phyloP scores from a whole-genome alignment of 352 stramenopile species.

The Peronospora farinosa region DNA sequence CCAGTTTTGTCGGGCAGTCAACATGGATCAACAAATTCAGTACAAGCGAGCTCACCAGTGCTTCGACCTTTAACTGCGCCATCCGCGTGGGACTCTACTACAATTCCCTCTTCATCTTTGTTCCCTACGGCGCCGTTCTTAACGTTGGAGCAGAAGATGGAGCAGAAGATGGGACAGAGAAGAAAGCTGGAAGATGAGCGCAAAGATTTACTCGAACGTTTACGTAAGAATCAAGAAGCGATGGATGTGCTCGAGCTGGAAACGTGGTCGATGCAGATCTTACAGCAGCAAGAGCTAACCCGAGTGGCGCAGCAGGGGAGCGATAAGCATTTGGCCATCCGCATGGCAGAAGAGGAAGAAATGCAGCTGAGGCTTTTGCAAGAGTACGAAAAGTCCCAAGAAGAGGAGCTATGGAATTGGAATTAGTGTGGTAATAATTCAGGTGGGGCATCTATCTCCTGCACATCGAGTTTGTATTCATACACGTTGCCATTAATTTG shows the following conservation, averaged over 20 bases:
- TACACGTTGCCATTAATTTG: constrained; percentile 11
- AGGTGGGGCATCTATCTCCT: neutral
- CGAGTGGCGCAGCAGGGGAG: constrained; percentile 16
- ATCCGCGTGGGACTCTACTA: constrained; percentile 12
- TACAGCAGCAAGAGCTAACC: constrained; percentile 19
- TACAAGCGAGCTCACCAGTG: neutral
- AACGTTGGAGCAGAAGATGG: constrained; percentile 22
- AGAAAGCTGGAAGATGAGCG: constrained; percentile 22
- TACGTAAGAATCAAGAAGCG: constrained; percentile 24
- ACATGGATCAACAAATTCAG: constrained; percentile 7
- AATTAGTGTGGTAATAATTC: neutral
- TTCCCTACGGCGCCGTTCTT: constrained; percentile 16
- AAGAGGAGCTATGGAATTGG: constrained; percentile 20
- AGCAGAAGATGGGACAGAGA: constrained; percentile 23
- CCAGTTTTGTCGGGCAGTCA: constrained; percentile 12
- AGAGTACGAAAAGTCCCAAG: constrained; percentile 19
- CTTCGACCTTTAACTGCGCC: constrained; percentile 2
- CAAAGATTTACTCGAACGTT: constrained; percentile 16
- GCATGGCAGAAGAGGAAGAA: constrained; percentile 25
- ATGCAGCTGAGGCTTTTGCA: constrained; percentile 15
- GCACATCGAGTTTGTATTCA: constrained; percentile 2
- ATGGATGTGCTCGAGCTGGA: constrained; percentile 20
- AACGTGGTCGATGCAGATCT: constrained; percentile 23
- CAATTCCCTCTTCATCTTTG: constrained; percentile 10
- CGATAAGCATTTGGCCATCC: constrained; percentile 25